phyloP scores from a whole-genome alignment of 768 basidiomycete genomes.

The Leccinum subgranulosum region DNA sequence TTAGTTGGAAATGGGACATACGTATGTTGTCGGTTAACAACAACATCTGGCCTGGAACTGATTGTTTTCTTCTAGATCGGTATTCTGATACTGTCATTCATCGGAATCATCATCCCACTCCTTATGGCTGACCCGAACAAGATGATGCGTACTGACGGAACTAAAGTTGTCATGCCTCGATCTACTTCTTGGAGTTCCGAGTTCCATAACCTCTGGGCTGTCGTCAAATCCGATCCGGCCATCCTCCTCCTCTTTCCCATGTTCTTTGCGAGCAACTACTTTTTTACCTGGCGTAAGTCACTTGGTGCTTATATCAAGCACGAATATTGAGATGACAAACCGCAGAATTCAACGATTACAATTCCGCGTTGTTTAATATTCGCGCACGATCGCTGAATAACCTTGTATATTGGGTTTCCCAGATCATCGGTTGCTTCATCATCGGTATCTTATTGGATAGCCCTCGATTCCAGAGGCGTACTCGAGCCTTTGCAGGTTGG shows the following conservation, averaged over 20 bases:
- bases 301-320: background rate
- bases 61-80: constrained; percentile 13
- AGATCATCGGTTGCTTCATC: constrained; percentile 67
- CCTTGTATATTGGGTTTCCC: constrained; percentile 75
- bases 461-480: constrained; percentile 49
- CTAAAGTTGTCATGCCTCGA: constrained; percentile 55
- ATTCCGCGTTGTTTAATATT: constrained; percentile 71
- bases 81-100: constrained; percentile 65
- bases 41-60: background rate
- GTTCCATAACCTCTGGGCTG: constrained; percentile 63
- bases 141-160: constrained; percentile 73
- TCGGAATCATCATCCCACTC: constrained; percentile 62
- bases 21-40: constrained; percentile 37
- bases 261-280: constrained; percentile 81
- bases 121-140: constrained; percentile 68
- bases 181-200: constrained; percentile 77
- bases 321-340: background rate
- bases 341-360: constrained; percentile 75
- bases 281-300: constrained; percentile 71
- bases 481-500: constrained; percentile 70
- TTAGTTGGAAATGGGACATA: constrained; percentile 70
- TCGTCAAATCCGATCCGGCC: constrained; percentile 63
- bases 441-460: constrained; percentile 68
- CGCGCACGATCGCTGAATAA: constrained; percentile 73
- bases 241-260: constrained; percentile 77